phyloP scores from a whole-genome alignment of 495 filamentous ascomycete species.

The Penicillium bovifimosum region DNA sequence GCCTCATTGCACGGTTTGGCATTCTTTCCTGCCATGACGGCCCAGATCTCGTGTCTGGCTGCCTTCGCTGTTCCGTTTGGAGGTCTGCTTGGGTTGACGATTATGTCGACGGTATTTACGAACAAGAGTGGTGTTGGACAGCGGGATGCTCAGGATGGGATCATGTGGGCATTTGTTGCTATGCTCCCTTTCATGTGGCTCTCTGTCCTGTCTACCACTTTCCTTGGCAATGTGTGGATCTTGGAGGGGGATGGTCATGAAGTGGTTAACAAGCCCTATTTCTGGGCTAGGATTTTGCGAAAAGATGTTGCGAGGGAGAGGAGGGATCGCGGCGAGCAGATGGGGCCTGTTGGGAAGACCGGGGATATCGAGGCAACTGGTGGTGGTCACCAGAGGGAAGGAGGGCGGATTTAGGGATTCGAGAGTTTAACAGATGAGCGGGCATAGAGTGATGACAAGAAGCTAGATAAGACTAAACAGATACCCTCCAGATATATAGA shows the following conservation, averaged over 20 bases:
- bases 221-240: constrained; percentile 53
- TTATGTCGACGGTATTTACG: constrained; percentile 58
- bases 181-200: constrained; percentile 50
- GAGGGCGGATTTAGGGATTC: background rate
- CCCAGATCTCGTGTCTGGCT: constrained; percentile 47
- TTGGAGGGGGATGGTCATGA: constrained; percentile 23
- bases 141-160: constrained; percentile 30
- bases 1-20: constrained; percentile 48
- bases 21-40: constrained; percentile 47
- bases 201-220: constrained; percentile 36
- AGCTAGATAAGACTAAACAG: no score
- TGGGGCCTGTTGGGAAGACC: background rate
- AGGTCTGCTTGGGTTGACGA: constrained; percentile 50
- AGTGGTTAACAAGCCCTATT: constrained; percentile 9
- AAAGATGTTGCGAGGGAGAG: background rate
- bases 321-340: background rate
- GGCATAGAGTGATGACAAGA: no score
- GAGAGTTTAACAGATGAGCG: background rate
- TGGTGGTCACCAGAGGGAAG: no score
- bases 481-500: no score
- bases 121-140: constrained; percentile 41
- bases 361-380: background rate
- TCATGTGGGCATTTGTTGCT: constrained; percentile 52
- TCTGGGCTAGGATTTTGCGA: constrained; percentile 11
- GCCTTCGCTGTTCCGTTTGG: constrained; percentile 50